These are phyloP conservation scores for Gossypium schwendimanii DNA, from an alignment of 441 rosid genomes.

Conservation along the genomic window DNA sequence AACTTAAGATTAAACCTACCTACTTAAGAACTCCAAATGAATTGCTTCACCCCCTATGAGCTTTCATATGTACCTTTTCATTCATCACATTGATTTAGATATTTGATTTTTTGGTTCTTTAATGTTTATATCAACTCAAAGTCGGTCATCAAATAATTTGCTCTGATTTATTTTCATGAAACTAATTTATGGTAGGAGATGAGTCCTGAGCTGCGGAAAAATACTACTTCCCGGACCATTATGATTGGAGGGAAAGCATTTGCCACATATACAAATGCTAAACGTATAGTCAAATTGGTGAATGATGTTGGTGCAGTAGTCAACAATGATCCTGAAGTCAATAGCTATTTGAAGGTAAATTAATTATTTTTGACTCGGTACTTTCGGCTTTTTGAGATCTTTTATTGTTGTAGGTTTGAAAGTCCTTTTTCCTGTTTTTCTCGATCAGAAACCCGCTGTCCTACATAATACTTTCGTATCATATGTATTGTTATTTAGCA, in stretches of 20 bases:
- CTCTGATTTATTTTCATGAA: conserved; percentile 10
- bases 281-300: conserved; percentile 90
- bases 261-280: conserved; percentile 96
- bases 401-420: neutral
- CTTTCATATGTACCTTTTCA: neutral
- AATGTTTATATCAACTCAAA: neutral
- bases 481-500: neutral
- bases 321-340: conserved; percentile 90
- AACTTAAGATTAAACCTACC: neutral
- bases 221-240: conserved; percentile 73
- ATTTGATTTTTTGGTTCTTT: neutral
- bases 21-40: neutral
- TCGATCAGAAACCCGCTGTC: neutral
- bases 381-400: neutral
- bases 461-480: neutral
- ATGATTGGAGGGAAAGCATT: conserved; percentile 99
- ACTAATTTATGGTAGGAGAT: conserved; percentile 58
- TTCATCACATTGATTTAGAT: conserved; percentile 1
- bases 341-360: conserved; percentile 73
- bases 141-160: neutral
- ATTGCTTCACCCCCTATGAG: neutral
- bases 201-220: conserved; percentile 77
- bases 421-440: neutral
- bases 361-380: neutral
- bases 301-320: conserved; percentile 88